Percentiles rank a stretch among this genome's conserved stretches.
These are phyloP conservation scores for Cladosporium sp. DNA, from an alignment of 2,329 filamentous ascomycete genomes.

Conservation along the genomic window DNA sequence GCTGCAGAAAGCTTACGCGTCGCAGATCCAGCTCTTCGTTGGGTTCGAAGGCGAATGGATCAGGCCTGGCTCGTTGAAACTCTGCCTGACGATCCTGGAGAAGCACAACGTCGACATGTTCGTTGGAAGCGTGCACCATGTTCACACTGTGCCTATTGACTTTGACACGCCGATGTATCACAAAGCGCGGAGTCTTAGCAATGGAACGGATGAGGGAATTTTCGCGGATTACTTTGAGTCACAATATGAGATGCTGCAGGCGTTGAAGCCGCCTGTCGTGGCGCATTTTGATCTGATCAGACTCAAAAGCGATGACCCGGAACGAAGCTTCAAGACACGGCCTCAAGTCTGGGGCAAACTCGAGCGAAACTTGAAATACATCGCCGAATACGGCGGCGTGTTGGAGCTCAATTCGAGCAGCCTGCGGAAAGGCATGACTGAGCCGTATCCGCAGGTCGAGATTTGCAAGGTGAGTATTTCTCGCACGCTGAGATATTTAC, in stretches of 20 bases:
- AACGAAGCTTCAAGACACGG: conserved; percentile 41
- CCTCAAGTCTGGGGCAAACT: conserved; percentile 66
- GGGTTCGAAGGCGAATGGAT: conserved; percentile 96
- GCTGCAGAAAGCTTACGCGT: conserved; percentile 62
- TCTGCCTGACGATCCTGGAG: conserved; percentile 54
- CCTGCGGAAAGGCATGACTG: conserved; percentile 78
- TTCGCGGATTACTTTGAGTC: conserved; percentile 83
- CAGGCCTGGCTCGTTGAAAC: conserved; percentile 55
- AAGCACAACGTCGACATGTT: conserved; percentile 75
- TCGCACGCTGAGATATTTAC: too few relatives aligned
- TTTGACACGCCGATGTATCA: conserved; percentile 66
- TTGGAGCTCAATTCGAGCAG: conserved; percentile 86
- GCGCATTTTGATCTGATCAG: conserved; percentile 93
- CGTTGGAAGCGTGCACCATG: conserved; percentile 88
- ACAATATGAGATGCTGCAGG: conserved; percentile 72
- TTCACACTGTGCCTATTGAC: conserved; percentile 81
- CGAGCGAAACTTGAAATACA: conserved; percentile 64
- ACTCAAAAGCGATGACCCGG: conserved; percentile 66
- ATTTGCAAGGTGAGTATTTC: conserved; percentile 63
- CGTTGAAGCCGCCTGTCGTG: conserved; percentile 68
- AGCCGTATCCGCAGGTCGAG: conserved; percentile 77
- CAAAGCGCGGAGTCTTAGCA: conserved; percentile 51
- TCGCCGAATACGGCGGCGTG: conserved; percentile 69
- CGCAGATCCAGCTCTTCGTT: conserved; percentile 69
- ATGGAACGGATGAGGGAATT: conserved; percentile 63